Evolutionary conservation across 208 protist genomes (phyloP).

Genomic region (Leishmania arabica): DNA sequence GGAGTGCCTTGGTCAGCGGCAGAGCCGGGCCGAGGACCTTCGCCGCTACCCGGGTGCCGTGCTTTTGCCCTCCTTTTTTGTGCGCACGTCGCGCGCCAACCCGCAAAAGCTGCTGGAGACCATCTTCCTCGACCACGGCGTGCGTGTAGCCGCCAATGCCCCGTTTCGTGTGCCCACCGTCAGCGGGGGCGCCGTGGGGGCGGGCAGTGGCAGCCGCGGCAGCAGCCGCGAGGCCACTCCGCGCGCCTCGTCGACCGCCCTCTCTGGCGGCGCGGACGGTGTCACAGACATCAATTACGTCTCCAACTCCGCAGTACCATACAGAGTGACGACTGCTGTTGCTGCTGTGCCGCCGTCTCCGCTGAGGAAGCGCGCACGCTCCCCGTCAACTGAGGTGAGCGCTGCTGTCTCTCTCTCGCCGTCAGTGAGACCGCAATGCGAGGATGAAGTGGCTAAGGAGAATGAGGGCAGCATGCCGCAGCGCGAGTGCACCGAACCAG

Average conservation of each 20-base stretch:
- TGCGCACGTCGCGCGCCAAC: conserved; percentile 21
- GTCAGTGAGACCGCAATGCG: not conserved
- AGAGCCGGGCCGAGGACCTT: conserved; percentile 52
- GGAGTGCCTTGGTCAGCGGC: conserved; percentile 58
- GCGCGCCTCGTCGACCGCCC: conserved; percentile 11
- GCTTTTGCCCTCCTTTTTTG: conserved; percentile 73
- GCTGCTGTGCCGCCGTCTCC: not conserved
- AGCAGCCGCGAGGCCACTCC: conserved; percentile 18
- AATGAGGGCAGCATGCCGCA: not conserved
- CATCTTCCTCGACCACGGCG: conserved; percentile 47
- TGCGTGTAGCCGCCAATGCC: conserved; percentile 48
- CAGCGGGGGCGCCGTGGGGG: not conserved
- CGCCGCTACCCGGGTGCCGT: conserved; percentile 72
- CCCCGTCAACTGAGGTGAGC: conserved; percentile 4
- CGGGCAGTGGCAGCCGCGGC: conserved; percentile 16
- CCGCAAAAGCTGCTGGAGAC: conserved; percentile 37
- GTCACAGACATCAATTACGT: not conserved
- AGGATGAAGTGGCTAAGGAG: not conserved
- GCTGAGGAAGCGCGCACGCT: conserved; percentile 19
- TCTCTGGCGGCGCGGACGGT: not conserved
- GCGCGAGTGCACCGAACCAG: conserved; percentile 16
- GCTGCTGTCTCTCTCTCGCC: conserved; percentile 19
- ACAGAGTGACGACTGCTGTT: not conserved
- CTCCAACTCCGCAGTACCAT: not conserved
- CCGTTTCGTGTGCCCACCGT: conserved; percentile 49